Evolutionary conservation across 1,284 basidiomycete genomes (phyloP).

Genomic region (Phaffia rhodozyma): DNA sequence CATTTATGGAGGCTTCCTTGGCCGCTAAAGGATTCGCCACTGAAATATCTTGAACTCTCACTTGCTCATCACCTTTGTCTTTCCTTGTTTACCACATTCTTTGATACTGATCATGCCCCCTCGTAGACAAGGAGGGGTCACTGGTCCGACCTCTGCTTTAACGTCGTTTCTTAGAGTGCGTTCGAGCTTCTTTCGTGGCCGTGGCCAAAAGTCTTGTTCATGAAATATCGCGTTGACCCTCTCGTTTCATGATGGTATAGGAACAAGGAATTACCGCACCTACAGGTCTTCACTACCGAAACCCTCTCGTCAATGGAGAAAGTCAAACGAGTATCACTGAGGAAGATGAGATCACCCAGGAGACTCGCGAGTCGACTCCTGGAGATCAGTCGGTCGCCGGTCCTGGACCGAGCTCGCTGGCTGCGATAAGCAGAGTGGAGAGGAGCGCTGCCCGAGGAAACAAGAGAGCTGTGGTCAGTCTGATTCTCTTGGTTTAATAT

Average conservation of each 20-base stretch:
- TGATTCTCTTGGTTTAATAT: no score
- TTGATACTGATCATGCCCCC: slow-evolving; percentile 22
- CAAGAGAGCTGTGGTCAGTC: not conserved
- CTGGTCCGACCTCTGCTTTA: slow-evolving; percentile 79
- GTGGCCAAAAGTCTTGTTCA: not conserved
- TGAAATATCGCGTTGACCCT: not conserved
- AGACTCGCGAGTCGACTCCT: slow-evolving; percentile 26
- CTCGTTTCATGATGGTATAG: slow-evolving; percentile 33
- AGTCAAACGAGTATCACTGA: slow-evolving; percentile 38
- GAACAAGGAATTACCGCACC: slow-evolving; percentile 65
- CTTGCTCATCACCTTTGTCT: not conserved
- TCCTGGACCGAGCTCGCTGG: slow-evolving; percentile 42
- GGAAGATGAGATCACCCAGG: slow-evolving; percentile 22
- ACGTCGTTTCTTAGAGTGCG: slow-evolving; percentile 79
- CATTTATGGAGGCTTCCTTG: no score
- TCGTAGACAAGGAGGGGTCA: slow-evolving; percentile 39
- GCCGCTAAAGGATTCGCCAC: not conserved
- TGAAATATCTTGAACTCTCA: not conserved
- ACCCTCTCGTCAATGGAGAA: slow-evolving; percentile 16
- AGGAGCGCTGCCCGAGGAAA: slow-evolving; percentile 15
- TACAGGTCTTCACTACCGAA: slow-evolving; percentile 28
- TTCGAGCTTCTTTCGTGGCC: slow-evolving; percentile 19
- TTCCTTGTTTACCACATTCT: not conserved
- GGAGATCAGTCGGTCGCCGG: slow-evolving; percentile 24
- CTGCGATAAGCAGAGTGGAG: slow-evolving; percentile 5